A percentile compares a stretch with the other conserved stretches of the same genome.
Conservation (phyloP, 2,329 filamentous ascomycete species). For the Didymella pinodella region DNA sequence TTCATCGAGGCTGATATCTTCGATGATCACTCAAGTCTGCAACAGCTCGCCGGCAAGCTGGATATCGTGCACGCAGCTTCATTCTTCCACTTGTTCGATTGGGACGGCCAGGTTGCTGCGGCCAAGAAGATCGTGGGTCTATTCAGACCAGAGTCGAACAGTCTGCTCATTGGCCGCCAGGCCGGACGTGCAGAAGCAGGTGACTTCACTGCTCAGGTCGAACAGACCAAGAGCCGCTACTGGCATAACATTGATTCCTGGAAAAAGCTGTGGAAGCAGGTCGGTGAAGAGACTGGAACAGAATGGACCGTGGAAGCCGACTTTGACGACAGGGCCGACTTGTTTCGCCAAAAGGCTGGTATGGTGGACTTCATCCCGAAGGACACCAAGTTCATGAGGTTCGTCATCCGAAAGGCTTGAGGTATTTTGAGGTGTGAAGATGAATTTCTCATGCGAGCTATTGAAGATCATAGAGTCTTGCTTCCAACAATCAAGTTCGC, state of each 20-base stretch:
- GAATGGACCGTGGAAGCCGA: constrained; percentile 47
- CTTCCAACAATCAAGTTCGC: background rate
- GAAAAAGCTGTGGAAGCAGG: constrained; percentile 50
- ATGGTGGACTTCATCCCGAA: constrained; percentile 32
- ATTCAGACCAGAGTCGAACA: constrained; percentile 44
- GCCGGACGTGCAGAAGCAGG: constrained; percentile 45
- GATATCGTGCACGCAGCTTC: constrained; percentile 54
- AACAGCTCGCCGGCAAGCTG: constrained; percentile 49
- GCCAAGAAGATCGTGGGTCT: constrained; percentile 44
- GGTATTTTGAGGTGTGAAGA: no score
- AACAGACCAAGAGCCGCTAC: constrained; percentile 37
- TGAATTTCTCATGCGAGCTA: background rate
- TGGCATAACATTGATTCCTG: constrained; percentile 51
- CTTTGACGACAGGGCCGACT: constrained; percentile 33
- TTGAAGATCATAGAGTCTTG: background rate
- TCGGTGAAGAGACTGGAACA: constrained; percentile 49
- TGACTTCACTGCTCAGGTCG: constrained; percentile 28
- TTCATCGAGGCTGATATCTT: constrained; percentile 63
- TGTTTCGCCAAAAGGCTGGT: constrained; percentile 26
- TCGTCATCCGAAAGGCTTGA: constrained; percentile 31
- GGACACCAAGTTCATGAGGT: constrained; percentile 39
- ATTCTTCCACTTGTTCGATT: constrained; percentile 57
- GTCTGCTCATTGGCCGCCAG: constrained; percentile 53
- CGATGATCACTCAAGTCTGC: constrained; percentile 40
- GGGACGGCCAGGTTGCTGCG: constrained; percentile 51